Evolutionary conservation across 2,329 filamentous ascomycete species (phyloP), one percentile per base, ranked within the genome.

Genomic region (Aureobasidium sp.): DNA sequence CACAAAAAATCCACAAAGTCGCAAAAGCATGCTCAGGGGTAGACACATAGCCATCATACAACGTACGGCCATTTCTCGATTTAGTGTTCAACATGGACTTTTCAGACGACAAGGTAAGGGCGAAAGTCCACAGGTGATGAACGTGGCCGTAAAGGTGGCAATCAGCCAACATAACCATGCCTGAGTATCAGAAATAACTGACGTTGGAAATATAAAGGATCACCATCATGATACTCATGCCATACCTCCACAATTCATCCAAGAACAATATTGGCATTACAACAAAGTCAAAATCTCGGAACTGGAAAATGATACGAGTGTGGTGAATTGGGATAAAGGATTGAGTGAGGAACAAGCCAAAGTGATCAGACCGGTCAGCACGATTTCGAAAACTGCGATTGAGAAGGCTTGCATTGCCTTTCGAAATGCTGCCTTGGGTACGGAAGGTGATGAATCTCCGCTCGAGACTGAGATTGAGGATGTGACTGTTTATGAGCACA

Each of bases 401-500:
- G 47, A 50, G 8, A 52, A 39, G n/a, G 63, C 63, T 37, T 63
- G 62, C 36, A 44, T 45, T 13, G 49, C 62, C 9, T 65, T 65
- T 53, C 41, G 61, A 37, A 61, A 63, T 53, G 62, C 53, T 9
- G 59, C 61, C 10, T 27, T 63, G 36, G 58, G 53, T 3, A 54
- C 44, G 0, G 54, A 58, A 29, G 44, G 52, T 3, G 44, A 62
- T 29, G 50, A 32, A 42, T 60, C 49, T 8, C 53, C 47, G n/a
- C 42, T 58, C 3, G 39, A 47, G 37, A 47, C 37, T 3, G 39
- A 55, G 21, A 57, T 62, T n/a, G 30, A 60, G 32, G 73, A 74
- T 63, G 70, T 66, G 9, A 66, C 66, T 2, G 66, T 74, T 15
- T 75, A 71, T 39, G 72, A 74, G 60, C 69, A 74, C 64, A 64